Base-by-base conservation (phyloP, 495 filamentous ascomycete species). In the Friedmanniomyces simplex region DNA sequence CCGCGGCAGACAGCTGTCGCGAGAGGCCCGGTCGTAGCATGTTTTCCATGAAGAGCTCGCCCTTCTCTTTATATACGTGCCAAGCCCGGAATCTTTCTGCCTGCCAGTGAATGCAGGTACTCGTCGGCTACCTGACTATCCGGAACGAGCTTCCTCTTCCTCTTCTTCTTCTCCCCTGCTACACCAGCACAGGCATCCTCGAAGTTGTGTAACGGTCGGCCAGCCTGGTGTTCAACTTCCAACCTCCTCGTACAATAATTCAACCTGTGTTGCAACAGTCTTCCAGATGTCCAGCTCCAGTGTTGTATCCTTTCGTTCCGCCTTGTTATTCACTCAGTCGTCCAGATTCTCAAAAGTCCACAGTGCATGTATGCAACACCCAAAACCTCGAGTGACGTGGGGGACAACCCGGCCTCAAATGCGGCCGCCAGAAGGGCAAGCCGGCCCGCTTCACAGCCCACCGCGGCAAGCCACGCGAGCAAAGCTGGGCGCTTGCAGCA, bases 1-100 rank as follows among this genome's bases (percentile, higher is more conserved):
- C 60, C 28, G 43, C 26, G 30, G 52, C 51, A 21, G 37, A 18
- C 21, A 59, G 43, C n/a, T 49, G 45, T 25, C 50, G 50, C 22
- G 51, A 54, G 18, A 60, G 50, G 1, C 39, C 51, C 22, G 57
- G 57, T 5, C 57, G 57, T 6, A 60, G 51, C 57, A 60, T 60
- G 12, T 24, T 36, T 5, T 25, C 43, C 24, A 54, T 36, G 11
- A 16, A 4, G 20, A 25, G 13, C 14, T 2, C 5, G 22, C 46
- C n/a, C n/a, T n/a, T n/a, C 25, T 25, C 21, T 24, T 32, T 10
- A 4, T 3, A 32, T 32, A 32, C 10, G 6, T n/a, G 46, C 39
- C 39, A 43, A 43, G 39, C 18, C 39, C 14, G 3, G 16, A n/a
- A 49, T 36, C 12, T 36, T 8, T 16, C 30, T 32, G 30, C 49